Percentiles rank a stretch among this genome's conserved stretches.
These are phyloP conservation scores for Grosmannia clavigera DNA, from an alignment of 2,329 filamentous ascomycete genomes.

Conservation along the genomic window DNA sequence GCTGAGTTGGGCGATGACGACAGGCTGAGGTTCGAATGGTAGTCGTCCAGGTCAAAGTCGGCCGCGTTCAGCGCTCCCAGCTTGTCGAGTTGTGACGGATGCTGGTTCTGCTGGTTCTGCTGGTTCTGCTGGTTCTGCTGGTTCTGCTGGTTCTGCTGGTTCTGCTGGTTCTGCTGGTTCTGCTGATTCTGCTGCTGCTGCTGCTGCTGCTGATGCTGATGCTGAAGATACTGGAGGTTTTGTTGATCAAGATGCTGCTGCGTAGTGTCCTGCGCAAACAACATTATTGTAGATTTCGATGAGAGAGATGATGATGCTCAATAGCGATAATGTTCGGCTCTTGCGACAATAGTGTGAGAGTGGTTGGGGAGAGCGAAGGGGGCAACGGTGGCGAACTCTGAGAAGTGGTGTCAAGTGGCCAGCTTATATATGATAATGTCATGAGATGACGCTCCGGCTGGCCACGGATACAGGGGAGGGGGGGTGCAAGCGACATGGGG, in stretches of 20 bases:
- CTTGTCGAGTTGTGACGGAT: constrained; percentile 14
- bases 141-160: constrained; percentile 17
- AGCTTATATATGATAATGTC: neutral
- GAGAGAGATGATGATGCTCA: neutral
- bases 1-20: constrained; percentile 19
- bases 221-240: constrained; percentile 13
- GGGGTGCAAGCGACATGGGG: neutral
- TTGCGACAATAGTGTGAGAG: neutral
- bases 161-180: constrained; percentile 7
- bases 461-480: neutral
- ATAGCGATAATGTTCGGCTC: neutral
- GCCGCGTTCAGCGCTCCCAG: neutral
- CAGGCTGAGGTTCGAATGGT: constrained; percentile 2
- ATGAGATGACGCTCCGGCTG: neutral
- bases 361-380: neutral
- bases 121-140: constrained; percentile 13
- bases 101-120: constrained; percentile 13
- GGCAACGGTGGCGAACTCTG: neutral
- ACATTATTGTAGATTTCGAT: constrained; percentile 9
- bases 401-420: neutral
- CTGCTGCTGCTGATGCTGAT: neutral
- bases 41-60: constrained; percentile 8
- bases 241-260: constrained; percentile 8
- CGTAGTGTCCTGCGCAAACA: constrained; percentile 7
- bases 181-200: constrained; percentile 11